Evolutionary conservation across 2,329 filamentous ascomycete species (phyloP).

Genomic region (Penicillium sclerotiorum): DNA sequence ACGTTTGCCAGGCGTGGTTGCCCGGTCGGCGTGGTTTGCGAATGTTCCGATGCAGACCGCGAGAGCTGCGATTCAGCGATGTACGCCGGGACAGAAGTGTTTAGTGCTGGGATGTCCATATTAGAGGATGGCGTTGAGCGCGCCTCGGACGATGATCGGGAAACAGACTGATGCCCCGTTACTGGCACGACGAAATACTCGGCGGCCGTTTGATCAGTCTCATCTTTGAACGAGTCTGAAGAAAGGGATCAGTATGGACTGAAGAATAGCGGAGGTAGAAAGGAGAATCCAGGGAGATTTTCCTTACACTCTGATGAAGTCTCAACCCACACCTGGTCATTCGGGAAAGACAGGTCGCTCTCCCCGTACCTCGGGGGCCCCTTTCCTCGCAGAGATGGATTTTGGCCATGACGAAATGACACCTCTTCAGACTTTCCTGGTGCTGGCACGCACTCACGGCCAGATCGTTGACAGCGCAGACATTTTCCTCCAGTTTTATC

Average conservation of each 20-base stretch:
- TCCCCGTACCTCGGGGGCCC: slow-evolving; percentile 40
- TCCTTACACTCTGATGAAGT: slow-evolving; percentile 32
- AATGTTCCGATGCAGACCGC: slow-evolving; percentile 21
- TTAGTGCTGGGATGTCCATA: slow-evolving; percentile 21
- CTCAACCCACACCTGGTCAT: slow-evolving; percentile 36
- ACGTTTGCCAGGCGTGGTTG: slow-evolving; percentile 29
- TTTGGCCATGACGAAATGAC: slow-evolving; percentile 42
- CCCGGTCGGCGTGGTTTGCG: slow-evolving; percentile 21
- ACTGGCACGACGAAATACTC: slow-evolving; percentile 36
- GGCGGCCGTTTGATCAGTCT: slow-evolving; percentile 38
- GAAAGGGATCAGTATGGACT: neutral
- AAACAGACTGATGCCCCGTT: slow-evolving; percentile 16
- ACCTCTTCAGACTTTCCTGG: slow-evolving; percentile 38
- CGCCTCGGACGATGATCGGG: slow-evolving; percentile 27
- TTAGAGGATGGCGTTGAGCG: slow-evolving; percentile 29
- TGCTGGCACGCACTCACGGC: slow-evolving; percentile 38
- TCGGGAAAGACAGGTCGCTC: slow-evolving; percentile 36
- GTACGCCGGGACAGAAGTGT: slow-evolving; percentile 13
- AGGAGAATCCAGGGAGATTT: neutral
- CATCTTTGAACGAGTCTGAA: slow-evolving; percentile 39
- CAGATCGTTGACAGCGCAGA: slow-evolving; percentile 40
- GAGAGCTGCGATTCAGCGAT: slow-evolving; percentile 16
- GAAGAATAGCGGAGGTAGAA: neutral
- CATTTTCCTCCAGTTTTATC: slow-evolving; percentile 39
- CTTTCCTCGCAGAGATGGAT: slow-evolving; percentile 36